Evolutionary conservation across 208 protist species (phyloP), one percentile per base, ranked within the genome.

Genomic region (Leptomonas pyrrhocoris): DNA sequence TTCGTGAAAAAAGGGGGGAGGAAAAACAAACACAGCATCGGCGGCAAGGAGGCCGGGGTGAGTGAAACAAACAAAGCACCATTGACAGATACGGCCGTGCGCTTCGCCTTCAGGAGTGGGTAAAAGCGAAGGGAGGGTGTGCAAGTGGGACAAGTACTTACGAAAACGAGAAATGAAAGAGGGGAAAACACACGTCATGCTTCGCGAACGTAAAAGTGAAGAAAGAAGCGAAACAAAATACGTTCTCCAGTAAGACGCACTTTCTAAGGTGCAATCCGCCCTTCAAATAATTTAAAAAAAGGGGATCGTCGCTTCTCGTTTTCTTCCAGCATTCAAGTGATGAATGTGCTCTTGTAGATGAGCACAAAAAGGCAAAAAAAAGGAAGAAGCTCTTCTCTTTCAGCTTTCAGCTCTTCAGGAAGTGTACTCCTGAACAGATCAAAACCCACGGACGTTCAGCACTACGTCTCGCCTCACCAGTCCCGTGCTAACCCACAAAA

Each of bases 1-100:
- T 31, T 64, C 27, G 25, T 50, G 3, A 12, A 40, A 6, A 49
- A 56, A 45, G 31, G 19, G 21, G 19, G 59, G 49, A 61, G 68
- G 16, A 59, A 58, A 60, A 54, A 64, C 1, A 49, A 46, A 60
- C 28, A 50, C 19, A 51, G 66, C n/a, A n/a, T n/a, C n/a, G n/a
- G n/a, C n/a, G n/a, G n/a, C n/a, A n/a, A n/a, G n/a, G n/a, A n/a
- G n/a, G n/a, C n/a, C n/a, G n/a, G n/a, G n/a, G n/a, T n/a, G n/a
- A n/a, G n/a, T n/a, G n/a, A 59, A 46, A 46, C 43, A 40, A 60
- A 56, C 48, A 74, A 43, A 40, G 21, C 34, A 54, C 19, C 46
- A 18, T 7, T n/a, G 30, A 46, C 21, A 3, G 43, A 46, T 27
- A 40, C 34, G 31, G 36, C 36, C 21, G 40, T 58, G 45, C 6